Percentiles rank a stretch among this genome's conserved stretches.
These are phyloP conservation scores for Coniochaeta prunicola DNA, from an alignment of 2,329 filamentous ascomycete species.

Conservation along the genomic window DNA sequence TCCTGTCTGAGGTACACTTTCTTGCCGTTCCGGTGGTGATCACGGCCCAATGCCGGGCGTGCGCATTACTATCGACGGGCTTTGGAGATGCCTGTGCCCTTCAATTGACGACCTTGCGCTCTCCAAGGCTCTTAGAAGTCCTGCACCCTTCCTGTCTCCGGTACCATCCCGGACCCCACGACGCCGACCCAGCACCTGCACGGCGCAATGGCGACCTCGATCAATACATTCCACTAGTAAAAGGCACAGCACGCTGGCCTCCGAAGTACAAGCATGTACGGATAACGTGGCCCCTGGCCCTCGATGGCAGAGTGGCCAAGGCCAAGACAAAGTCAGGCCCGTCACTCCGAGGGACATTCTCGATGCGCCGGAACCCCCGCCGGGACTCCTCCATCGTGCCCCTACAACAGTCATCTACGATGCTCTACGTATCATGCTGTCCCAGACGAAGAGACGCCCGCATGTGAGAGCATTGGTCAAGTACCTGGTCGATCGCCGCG, in stretches of 20 bases:
- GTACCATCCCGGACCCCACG: neutral
- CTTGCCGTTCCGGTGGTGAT: neutral
- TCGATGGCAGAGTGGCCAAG: neutral
- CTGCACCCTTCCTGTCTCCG: neutral
- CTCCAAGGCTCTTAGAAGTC: slow-evolving; percentile 13
- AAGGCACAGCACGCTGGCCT: neutral
- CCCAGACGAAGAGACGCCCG: slow-evolving; percentile 26
- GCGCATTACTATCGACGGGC: slow-evolving; percentile 43
- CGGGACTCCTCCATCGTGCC: slow-evolving; percentile 7
- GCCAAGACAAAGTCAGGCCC: neutral
- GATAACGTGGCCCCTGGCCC: neutral
- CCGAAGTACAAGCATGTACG: neutral
- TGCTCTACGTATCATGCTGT: slow-evolving; percentile 32
- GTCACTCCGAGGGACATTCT: neutral
- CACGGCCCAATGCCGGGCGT: slow-evolving; percentile 24
- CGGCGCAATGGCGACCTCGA: neutral
- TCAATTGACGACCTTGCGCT: slow-evolving; percentile 36
- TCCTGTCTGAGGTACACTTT: neutral
- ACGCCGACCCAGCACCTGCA: neutral
- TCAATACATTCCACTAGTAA: neutral
- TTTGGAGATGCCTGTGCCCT: slow-evolving; percentile 59
- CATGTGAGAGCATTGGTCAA: slow-evolving; percentile 41
- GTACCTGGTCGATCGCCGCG: slow-evolving; percentile 49
- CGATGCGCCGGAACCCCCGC: neutral
- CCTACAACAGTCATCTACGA: slow-evolving; percentile 37